Evolutionary conservation across 2,329 filamentous ascomycete species (phyloP), one percentile per base, ranked within the genome.

Genomic region (Thielaviopsis punctulata): DNA sequence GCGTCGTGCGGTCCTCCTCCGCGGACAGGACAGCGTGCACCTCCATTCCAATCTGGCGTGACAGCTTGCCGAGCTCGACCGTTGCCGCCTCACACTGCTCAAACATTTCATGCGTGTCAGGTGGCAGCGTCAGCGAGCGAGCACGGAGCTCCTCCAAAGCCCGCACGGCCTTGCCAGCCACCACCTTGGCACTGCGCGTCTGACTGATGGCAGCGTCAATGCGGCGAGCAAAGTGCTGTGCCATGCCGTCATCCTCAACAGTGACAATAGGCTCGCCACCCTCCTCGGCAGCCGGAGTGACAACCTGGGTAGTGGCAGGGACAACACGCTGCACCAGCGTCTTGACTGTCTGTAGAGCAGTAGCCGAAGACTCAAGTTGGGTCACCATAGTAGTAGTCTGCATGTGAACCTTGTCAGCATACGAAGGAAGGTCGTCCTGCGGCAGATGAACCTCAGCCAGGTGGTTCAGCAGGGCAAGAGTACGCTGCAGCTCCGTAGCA

Each of bases 391-490:
- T 69, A 46, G 80, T 64, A 2, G 84, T 77, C 57, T 79, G 79
- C 81, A 90, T 90, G 60, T 88, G 79, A 30, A 89, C 68, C 59
- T 88, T 79, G 61, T 89, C 83, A 0, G 86, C 85, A 63, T 85
- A 86, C 61, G 78, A 81, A 2, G 46, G 46, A 57, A 84, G 78
- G 8, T 87, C 69, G 45, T 77, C 80, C 50, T 74, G 71, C 1
- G 79, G 74, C 46, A 95, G 80, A 61, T 94, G 81, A 21, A 89
- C 80, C 61, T 90, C 85, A 9, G 80, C 82, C 13, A 95, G 75
- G 63, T 95, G 88, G n/a, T 78, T 77, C 73, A 95, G 82, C 51
- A 95, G 75, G 51, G 87, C 84, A 59, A 93, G 85, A 6, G 86
- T 90, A 51, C 84, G 79, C 60, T 90, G 82, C 36, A 96, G 71